phyloP scores from a whole-genome alignment of 495 filamentous ascomycete species.

The Podospora pseudopauciseta region DNA sequence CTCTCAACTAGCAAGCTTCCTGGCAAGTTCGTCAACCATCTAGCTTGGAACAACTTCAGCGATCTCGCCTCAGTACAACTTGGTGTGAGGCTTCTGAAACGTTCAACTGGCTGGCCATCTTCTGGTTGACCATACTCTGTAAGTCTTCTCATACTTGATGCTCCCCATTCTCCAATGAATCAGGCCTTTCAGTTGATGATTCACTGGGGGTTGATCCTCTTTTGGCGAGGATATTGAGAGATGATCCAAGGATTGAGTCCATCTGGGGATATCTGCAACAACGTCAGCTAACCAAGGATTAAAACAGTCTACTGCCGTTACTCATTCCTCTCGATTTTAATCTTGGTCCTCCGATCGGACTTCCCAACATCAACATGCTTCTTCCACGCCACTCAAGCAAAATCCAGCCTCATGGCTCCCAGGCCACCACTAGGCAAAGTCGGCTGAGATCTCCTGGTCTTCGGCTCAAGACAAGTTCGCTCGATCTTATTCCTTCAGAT shows the following conservation, averaged over 20 bases:
- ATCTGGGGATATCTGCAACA: too few species aligned
- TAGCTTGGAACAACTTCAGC: neutral
- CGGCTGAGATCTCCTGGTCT: constrained; percentile 16
- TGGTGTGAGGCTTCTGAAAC: neutral
- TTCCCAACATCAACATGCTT: constrained; percentile 15
- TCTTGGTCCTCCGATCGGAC: too few species aligned
- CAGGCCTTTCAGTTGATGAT: neutral
- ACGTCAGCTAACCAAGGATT: neutral
- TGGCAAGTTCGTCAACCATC: neutral
- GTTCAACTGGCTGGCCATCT: neutral
- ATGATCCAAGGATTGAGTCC: too few species aligned
- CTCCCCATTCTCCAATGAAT: neutral
- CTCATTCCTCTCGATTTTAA: neutral
- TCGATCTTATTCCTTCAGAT: constrained; percentile 11
- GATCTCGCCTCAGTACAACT: neutral
- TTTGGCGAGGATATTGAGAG: too few species aligned
- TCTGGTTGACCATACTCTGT: neutral
- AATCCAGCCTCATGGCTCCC: neutral
- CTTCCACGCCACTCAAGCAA: constrained; percentile 3
- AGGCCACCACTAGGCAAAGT: constrained; percentile 7
- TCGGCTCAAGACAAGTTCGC: constrained; percentile 17
- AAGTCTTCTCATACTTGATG: neutral
- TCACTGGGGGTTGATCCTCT: neutral
- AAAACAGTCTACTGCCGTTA: neutral
- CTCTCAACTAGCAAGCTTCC: neutral